These are phyloP conservation scores for Ramaria sp. DNA, from an alignment of 768 basidiomycete species.

Conservation along the genomic window DNA sequence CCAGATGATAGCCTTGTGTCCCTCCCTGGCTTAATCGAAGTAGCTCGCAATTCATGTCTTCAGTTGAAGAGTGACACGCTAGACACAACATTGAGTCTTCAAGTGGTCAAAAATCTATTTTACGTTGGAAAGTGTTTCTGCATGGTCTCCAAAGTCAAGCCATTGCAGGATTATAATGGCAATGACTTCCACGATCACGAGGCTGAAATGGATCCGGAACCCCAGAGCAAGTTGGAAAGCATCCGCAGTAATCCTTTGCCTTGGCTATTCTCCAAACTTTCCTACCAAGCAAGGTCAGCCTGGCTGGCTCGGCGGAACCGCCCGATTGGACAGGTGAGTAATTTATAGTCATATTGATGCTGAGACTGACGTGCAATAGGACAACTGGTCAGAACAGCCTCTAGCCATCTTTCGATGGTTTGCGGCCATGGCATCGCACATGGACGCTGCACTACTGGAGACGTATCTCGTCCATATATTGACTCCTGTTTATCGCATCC, in stretches of 20 bases:
- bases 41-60: constrained; percentile 60
- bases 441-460: constrained; percentile 50
- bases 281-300: constrained; percentile 73
- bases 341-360: neutral
- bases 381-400: constrained; percentile 77
- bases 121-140: constrained; percentile 84
- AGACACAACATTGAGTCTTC: constrained; percentile 61
- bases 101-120: constrained; percentile 88
- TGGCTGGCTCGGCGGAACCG: constrained; percentile 60
- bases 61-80: constrained; percentile 78
- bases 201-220: constrained; percentile 21
- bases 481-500: constrained; percentile 76
- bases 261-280: constrained; percentile 93
- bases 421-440: constrained; percentile 74
- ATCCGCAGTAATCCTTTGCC: constrained; percentile 45
- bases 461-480: constrained; percentile 76
- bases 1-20: constrained; percentile 39
- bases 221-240: constrained; percentile 10
- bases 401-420: constrained; percentile 82
- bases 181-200: constrained; percentile 20
- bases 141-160: constrained; percentile 19
- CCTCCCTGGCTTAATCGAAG: constrained; percentile 44
- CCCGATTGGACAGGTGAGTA: constrained; percentile 30
- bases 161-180: constrained; percentile 12
- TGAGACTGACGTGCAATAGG: constrained; percentile 27